phyloP scores from a whole-genome alignment of 768 basidiomycete species.

The Russula griseocarnosa region DNA sequence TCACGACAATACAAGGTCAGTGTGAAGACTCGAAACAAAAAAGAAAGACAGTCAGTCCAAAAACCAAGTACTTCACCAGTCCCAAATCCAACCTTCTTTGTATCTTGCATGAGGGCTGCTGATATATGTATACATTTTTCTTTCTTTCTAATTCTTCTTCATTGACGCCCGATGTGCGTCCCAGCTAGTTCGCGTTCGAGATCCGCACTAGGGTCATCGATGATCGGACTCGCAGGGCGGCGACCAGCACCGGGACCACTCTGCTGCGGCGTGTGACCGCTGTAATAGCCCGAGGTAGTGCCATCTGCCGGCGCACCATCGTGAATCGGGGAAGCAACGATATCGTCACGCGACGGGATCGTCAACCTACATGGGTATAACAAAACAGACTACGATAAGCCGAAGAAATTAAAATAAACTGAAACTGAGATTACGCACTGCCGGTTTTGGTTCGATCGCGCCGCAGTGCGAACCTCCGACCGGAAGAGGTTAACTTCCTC shows the following conservation, averaged over 20 bases:
- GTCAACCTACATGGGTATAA: conserved; percentile 50
- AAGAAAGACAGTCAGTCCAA: neutral
- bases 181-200: conserved; percentile 83
- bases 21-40: neutral
- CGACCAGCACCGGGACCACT: conserved; percentile 32
- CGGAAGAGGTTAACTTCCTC: conserved; percentile 90
- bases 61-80: neutral
- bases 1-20: neutral
- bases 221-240: conserved; percentile 61
- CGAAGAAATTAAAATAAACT: neutral
- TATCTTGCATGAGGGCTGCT: neutral
- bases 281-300: conserved; percentile 64
- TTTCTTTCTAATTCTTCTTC: neutral
- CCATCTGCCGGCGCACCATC: conserved; percentile 58
- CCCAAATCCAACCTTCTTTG: neutral
- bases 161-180: conserved; percentile 47
- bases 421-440: conserved; percentile 33
- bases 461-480: conserved; percentile 72
- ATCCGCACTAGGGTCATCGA: conserved; percentile 83
- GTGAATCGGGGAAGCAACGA: conserved; percentile 68
- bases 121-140: neutral
- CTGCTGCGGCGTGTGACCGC: conserved; percentile 31
- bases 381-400: neutral
- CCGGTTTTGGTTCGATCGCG: conserved; percentile 72
- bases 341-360: conserved; percentile 77